Evolutionary conservation across 2,329 filamentous ascomycete genomes (phyloP).

Genomic region (Dothidotthia symphoricarpi): DNA sequence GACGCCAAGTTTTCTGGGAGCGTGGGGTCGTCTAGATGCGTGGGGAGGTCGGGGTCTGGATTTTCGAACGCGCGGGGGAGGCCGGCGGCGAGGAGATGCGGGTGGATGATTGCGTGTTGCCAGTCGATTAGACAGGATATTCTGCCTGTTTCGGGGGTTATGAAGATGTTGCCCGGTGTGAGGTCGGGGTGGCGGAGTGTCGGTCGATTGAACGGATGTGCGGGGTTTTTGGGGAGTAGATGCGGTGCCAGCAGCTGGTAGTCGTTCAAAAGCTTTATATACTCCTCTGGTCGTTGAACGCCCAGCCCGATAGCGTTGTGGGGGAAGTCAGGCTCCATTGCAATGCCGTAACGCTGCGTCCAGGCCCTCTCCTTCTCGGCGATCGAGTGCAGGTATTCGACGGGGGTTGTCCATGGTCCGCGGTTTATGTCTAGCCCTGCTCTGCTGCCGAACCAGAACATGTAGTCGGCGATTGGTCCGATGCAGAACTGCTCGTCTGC

Average conservation of each 20-base stretch:
- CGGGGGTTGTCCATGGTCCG: constrained; percentile 25
- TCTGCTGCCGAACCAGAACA: constrained; percentile 29
- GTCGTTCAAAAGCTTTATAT: constrained; percentile 7
- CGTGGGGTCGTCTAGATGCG: no score
- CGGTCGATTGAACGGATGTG: constrained; percentile 12
- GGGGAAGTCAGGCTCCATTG: constrained; percentile 14
- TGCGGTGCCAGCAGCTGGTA: constrained; percentile 11
- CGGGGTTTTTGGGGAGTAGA: constrained; percentile 10
- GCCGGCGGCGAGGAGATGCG: constrained; percentile 13
- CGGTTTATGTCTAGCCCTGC: constrained; percentile 18
- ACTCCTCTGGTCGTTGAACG: constrained; percentile 11
- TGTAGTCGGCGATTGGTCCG: constrained; percentile 24
- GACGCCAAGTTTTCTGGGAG: constrained; percentile 9
- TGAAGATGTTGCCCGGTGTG: constrained; percentile 13
- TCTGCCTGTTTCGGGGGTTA: constrained; percentile 10
- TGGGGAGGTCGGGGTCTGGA: constrained; percentile 11
- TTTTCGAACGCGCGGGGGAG: constrained; percentile 13
- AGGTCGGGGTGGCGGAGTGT: constrained; percentile 16
- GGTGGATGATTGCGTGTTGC: constrained; percentile 14
- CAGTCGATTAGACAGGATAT: constrained; percentile 16
- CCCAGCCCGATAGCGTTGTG: constrained; percentile 11
- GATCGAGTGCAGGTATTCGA: constrained; percentile 15
- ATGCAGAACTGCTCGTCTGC: constrained; percentile 20
- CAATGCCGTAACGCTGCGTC: constrained; percentile 10
- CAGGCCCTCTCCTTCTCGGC: constrained; percentile 12